Percentiles rank a stretch among this genome's conserved stretches.
These are phyloP conservation scores for Apiospora marii DNA, from an alignment of 2,329 filamentous ascomycete species.

Conservation along the genomic window DNA sequence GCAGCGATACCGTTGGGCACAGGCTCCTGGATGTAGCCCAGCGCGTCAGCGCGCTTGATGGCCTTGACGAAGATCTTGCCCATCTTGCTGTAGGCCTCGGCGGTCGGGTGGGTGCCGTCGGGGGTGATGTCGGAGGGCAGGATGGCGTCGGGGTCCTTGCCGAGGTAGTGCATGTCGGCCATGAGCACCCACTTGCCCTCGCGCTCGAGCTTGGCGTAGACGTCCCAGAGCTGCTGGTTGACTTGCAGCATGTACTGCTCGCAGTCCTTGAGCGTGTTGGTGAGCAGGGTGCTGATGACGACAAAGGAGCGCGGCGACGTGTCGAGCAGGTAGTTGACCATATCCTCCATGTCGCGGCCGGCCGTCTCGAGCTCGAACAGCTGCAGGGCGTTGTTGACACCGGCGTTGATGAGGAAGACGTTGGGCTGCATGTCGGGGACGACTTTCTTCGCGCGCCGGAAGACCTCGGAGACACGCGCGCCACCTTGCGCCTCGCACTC, in stretches of 20 bases:
- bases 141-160: constrained; percentile 30
- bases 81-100: constrained; percentile 37
- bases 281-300: constrained; percentile 39
- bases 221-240: constrained; percentile 35
- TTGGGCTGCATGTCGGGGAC: constrained; percentile 36
- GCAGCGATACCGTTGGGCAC: constrained; percentile 31
- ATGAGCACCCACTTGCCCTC: constrained; percentile 34
- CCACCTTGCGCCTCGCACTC: constrained; percentile 39
- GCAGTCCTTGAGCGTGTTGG: constrained; percentile 32
- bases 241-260: constrained; percentile 34
- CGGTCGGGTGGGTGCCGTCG: constrained; percentile 38
- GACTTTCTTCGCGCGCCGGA: constrained; percentile 31
- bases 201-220: constrained; percentile 26
- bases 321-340: constrained; percentile 36
- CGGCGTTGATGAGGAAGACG: constrained; percentile 40
- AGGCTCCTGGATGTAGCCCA: constrained; percentile 31
- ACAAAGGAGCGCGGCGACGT: constrained; percentile 35
- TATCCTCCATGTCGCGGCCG: constrained; percentile 31
- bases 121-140: constrained; percentile 32
- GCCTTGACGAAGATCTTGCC: constrained; percentile 35
- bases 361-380: constrained; percentile 33
- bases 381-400: constrained; percentile 42
- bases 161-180: constrained; percentile 38
- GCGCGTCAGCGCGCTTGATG: constrained; percentile 34
- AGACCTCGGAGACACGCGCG: constrained; percentile 38